Base-by-base conservation (phyloP, 495 filamentous ascomycete species). In the Apodospora peruviana region DNA sequence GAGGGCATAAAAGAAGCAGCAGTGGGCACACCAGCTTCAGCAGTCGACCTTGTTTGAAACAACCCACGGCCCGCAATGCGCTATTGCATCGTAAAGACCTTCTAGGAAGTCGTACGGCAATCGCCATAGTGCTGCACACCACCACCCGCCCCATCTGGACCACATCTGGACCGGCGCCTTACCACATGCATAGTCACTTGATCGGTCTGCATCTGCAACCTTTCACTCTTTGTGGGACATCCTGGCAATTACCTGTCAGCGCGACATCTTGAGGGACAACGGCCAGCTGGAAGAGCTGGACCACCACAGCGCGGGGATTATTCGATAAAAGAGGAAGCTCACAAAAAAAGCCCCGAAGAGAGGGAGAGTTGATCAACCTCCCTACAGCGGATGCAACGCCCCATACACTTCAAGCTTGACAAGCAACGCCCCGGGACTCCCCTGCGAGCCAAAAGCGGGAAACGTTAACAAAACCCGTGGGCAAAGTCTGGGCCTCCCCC, bases 121-220 rank as follows among this genome's bases (percentile, higher is more conserved):
- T 12, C 17, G 16, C 29, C 29, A 24, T 9, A 17, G 32, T n/a
- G n/a, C 48, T 19, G 29, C 40, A 45, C 51, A 39, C 45, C 40
- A 27, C 16, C 16, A 27, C 37, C 18, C 51, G 43, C 51, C 39
- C 35, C 37, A 14, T 23, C 18, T 5, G 17, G 2, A 19, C 47
- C 42, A 42, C 46, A 53, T 52, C 58, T 47, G 55, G 50, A 37
- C 39, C 36, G 19, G 42, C 47, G 54, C 35, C 50, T 50, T 51
- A 56, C 53, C 59, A 62, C 56, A 43, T 55, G 52, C 40, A 55
- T 41, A 50, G 55, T 65, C 62, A 63, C 55, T 56, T 63, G 62
- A 63, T 62, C 57, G 38, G 37, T 46, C 50, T 60, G 61, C 61
- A 63, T 57, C 57, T 60, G 60, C 60, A 63, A 47, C 54, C 43